phyloP scores from a whole-genome alignment of 768 basidiomycete genomes.

The Amanita rimosa region DNA sequence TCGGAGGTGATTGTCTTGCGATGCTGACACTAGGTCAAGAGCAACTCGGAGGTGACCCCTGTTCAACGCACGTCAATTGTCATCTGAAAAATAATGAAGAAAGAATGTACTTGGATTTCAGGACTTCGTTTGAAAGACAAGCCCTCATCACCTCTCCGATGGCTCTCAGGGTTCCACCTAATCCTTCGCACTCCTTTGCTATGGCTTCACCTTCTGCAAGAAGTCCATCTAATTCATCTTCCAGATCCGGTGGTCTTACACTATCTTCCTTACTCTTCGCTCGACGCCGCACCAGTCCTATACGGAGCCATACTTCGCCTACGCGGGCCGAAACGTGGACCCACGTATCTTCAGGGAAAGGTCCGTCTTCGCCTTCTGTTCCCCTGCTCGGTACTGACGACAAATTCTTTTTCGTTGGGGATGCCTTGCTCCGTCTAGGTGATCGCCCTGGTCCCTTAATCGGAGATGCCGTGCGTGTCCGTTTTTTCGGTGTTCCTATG shows the following conservation, averaged over 20 bases:
- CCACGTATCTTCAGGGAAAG: conserved; percentile 22
- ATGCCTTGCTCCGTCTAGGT: not conserved
- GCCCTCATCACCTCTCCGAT: conserved; percentile 46
- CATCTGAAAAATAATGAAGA: conserved; percentile 2
- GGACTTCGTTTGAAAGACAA: conserved; percentile 40
- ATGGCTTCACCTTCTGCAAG: conserved; percentile 24
- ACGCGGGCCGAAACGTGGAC: conserved; percentile 21
- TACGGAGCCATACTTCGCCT: conserved; percentile 22
- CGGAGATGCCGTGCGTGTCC: not conserved
- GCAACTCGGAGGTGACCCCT: conserved; percentile 53
- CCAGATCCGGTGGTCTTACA: not conserved
- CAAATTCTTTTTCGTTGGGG: not conserved
- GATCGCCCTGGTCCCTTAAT: not conserved
- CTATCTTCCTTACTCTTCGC: not conserved
- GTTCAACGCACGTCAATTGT: not conserved
- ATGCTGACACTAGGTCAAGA: conserved; percentile 40
- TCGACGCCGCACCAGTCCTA: conserved; percentile 14
- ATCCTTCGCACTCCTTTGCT: conserved; percentile 30
- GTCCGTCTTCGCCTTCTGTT: conserved; percentile 9
- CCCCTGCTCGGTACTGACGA: not conserved
- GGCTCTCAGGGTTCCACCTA: conserved; percentile 44
- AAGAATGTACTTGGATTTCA: conserved; percentile 46
- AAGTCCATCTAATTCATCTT: conserved; percentile 18
- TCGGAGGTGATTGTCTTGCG: conserved; percentile 65
- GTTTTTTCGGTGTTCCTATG: not conserved